Percentiles rank a stretch among this genome's conserved stretches.
phyloP scores from a whole-genome alignment of 2,329 filamentous ascomycete species.

The Oidium heveae region DNA sequence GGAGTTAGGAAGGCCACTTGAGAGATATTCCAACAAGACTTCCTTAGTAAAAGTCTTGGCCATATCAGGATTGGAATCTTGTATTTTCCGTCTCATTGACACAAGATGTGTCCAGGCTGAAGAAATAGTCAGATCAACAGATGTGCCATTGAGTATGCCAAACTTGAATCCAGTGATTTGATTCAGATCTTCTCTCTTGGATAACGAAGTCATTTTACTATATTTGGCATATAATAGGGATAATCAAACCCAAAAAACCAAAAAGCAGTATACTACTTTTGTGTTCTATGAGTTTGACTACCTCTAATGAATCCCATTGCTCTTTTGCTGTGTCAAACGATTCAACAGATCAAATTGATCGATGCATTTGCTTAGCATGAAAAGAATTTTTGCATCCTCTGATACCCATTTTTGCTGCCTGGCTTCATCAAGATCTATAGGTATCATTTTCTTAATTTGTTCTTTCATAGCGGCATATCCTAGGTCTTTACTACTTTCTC shows the following conservation, averaged over 20 bases:
- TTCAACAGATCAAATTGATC: not conserved
- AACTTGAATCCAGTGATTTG: not conserved
- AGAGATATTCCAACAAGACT: too few species aligned
- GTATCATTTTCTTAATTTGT: not conserved
- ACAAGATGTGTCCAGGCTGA: not conserved
- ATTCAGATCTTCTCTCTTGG: not conserved
- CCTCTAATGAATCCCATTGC: not conserved
- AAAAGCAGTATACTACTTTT: too few species aligned
- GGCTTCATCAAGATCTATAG: not conserved
- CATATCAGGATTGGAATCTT: too few species aligned
- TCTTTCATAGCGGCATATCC: not conserved
- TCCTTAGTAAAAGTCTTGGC: too few species aligned
- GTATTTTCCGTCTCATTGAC: too few species aligned
- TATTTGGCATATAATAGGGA: not conserved
- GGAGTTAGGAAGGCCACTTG: too few species aligned
- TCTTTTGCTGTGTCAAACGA: not conserved
- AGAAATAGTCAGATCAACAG: not conserved
- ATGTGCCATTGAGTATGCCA: not conserved
- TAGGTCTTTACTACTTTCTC: not conserved
- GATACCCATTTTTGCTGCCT: not conserved
- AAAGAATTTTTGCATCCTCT: not conserved
- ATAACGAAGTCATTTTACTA: not conserved
- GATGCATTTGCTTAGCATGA: not conserved
- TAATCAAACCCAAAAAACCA: too few species aligned
- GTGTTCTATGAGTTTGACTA: too few species aligned